A percentile compares a stretch with the other conserved stretches of the same genome.
Conservation (phyloP, 495 filamentous ascomycete genomes). For the Chaetomium cochliodes region DNA sequence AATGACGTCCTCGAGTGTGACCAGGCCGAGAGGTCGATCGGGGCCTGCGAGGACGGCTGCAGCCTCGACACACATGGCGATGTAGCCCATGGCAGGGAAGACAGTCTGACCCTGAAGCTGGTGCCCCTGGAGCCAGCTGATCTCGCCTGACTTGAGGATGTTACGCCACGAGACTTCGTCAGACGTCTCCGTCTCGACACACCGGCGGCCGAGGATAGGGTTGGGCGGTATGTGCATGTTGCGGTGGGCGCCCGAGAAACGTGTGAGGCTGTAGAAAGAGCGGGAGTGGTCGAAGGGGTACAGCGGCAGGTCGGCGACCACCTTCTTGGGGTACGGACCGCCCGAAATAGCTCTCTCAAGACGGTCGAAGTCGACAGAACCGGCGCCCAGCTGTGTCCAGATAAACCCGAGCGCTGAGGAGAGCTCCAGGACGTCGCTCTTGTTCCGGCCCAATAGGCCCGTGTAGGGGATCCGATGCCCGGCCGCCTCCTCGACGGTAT, state of each 20-base stretch:
- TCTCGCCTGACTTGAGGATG: slow-evolving; percentile 39
- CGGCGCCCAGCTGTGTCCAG: slow-evolving; percentile 29
- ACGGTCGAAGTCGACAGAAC: slow-evolving; percentile 5
- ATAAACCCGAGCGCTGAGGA: slow-evolving; percentile 35
- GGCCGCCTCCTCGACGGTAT: neutral
- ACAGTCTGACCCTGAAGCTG: slow-evolving; percentile 41
- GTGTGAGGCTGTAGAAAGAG: slow-evolving; percentile 48
- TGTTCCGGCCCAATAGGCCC: neutral
- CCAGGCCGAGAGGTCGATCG: neutral
- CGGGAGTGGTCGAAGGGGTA: slow-evolving; percentile 53
- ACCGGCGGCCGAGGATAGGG: slow-evolving; percentile 46
- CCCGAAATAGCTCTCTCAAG: neutral
- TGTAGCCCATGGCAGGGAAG: slow-evolving; percentile 56
- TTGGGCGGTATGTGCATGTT: slow-evolving; percentile 30
- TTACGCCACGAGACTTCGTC: slow-evolving; percentile 43
- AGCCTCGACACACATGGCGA: slow-evolving; percentile 50
- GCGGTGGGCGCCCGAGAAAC: slow-evolving; percentile 32
- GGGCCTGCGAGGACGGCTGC: neutral
- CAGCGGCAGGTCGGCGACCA: slow-evolving; percentile 41
- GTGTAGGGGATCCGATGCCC: neutral
- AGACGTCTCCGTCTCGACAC: slow-evolving; percentile 31
- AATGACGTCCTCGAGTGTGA: neutral
- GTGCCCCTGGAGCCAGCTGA: slow-evolving; percentile 50
- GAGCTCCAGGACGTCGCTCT: slow-evolving; percentile 28
- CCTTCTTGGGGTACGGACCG: neutral